Evolutionary conservation across 768 basidiomycete genomes (phyloP).

Genomic region (Kwoniella bestiolae): DNA sequence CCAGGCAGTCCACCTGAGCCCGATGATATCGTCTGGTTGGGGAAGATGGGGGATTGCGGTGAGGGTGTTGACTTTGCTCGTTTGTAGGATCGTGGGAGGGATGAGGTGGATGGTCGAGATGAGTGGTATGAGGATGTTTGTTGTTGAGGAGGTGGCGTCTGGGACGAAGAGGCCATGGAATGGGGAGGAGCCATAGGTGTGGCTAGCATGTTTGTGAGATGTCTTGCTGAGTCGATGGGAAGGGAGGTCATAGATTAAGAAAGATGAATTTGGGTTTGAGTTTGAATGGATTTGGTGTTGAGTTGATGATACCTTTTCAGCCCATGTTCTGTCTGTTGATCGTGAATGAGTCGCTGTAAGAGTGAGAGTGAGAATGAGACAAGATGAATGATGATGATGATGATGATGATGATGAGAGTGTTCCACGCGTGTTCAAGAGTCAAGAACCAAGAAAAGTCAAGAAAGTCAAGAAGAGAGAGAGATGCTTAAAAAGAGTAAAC

Average conservation of each 20-base stretch:
- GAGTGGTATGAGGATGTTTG: conserved; percentile 5
- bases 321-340: conserved; percentile 1
- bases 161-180: neutral
- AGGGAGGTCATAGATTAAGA: no score
- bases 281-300: neutral
- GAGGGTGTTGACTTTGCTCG: conserved; percentile 34
- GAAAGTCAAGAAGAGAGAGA: no score
- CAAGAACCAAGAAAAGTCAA: neutral
- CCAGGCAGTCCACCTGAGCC: conserved; percentile 3
- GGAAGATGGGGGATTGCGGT: conserved; percentile 9
- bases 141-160: conserved; percentile 16
- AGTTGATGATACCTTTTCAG: neutral
- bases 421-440: neutral
- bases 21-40: neutral
- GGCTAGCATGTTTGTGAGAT: conserved; percentile 10
- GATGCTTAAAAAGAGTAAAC: neutral
- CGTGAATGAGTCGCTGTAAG: no score
- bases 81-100: conserved; percentile 31
- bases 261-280: neutral
- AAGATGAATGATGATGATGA: neutral
- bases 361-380: neutral
- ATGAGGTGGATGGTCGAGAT: conserved; percentile 24
- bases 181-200: conserved; percentile 1
- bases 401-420: neutral
- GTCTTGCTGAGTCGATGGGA: conserved; percentile 3